Evolutionary conservation across 2,329 filamentous ascomycete genomes (phyloP).

Genomic region (Cordyceps cateniannulata): DNA sequence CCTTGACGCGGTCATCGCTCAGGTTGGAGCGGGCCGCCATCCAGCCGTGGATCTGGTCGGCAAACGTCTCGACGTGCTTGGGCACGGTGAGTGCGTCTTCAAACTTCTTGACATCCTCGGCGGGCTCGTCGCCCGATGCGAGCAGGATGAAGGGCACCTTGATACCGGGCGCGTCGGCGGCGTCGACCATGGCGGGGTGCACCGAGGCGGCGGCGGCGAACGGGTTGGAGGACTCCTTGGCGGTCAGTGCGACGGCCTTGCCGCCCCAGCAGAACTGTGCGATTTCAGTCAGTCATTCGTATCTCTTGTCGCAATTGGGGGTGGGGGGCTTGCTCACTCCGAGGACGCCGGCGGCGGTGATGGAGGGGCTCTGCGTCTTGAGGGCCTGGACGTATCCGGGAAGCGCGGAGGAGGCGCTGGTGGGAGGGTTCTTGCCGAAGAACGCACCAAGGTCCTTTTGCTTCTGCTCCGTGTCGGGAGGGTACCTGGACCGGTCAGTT

Average conservation of each 20-base stretch:
- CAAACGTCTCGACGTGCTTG: slow-evolving; percentile 60
- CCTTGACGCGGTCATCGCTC: slow-evolving; percentile 47
- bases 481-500: slow-evolving; percentile 39
- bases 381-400: slow-evolving; percentile 50
- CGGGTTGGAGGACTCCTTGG: slow-evolving; percentile 43
- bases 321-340: slow-evolving; percentile 39
- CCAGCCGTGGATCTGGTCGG: slow-evolving; percentile 65
- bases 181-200: slow-evolving; percentile 60
- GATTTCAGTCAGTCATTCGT: slow-evolving; percentile 11
- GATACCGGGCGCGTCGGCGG: slow-evolving; percentile 52
- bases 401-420: slow-evolving; percentile 40
- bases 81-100: slow-evolving; percentile 45
- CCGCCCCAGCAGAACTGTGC: slow-evolving; percentile 63
- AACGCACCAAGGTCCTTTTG: slow-evolving; percentile 51
- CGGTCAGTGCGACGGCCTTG: slow-evolving; percentile 52
- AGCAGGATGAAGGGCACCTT: slow-evolving; percentile 56
- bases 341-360: slow-evolving; percentile 54
- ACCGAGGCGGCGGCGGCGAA: slow-evolving; percentile 48
- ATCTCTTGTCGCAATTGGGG: not conserved
- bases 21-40: slow-evolving; percentile 63
- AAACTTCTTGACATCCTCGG: slow-evolving; percentile 49
- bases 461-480: slow-evolving; percentile 59
- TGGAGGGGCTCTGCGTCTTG: slow-evolving; percentile 43
- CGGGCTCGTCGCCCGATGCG: slow-evolving; percentile 58
- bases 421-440: slow-evolving; percentile 45